These are phyloP conservation scores for Epichloe scottii DNA, from an alignment of 2,329 filamentous ascomycete species.

Conservation along the genomic window DNA sequence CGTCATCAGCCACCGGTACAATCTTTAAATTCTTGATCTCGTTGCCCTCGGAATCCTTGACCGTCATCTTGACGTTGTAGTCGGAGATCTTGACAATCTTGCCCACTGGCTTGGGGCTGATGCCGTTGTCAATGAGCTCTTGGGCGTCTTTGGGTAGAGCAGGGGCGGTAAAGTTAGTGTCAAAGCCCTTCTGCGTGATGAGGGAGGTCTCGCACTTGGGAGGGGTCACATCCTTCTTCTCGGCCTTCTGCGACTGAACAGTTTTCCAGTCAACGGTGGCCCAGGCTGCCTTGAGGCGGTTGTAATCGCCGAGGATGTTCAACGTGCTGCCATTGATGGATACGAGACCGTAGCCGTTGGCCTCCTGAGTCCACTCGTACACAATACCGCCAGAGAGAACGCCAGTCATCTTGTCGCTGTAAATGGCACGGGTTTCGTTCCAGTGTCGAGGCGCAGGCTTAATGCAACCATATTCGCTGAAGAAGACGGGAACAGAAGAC, in stretches of 20 bases:
- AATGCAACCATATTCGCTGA: constrained; percentile 75
- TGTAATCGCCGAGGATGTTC: constrained; percentile 51
- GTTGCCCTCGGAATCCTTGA: constrained; percentile 29
- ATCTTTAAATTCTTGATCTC: constrained; percentile 34
- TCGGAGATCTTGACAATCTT: constrained; percentile 57
- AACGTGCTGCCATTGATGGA: constrained; percentile 45
- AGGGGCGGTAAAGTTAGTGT: constrained; percentile 68
- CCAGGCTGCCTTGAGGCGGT: constrained; percentile 65
- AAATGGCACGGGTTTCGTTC: constrained; percentile 62
- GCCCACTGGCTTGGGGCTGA: constrained; percentile 50
- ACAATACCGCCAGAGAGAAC: constrained; percentile 66
- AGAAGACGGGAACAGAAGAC: constrained; percentile 64
- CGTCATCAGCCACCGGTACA: constrained; percentile 29
- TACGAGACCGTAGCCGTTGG: constrained; percentile 54
- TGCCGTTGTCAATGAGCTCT: constrained; percentile 64
- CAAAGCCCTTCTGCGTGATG: constrained; percentile 57
- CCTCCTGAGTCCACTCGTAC: constrained; percentile 68
- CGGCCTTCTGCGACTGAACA: constrained; percentile 50
- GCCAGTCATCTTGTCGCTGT: constrained; percentile 54
- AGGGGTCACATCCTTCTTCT: constrained; percentile 34
- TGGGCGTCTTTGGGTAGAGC: constrained; percentile 52
- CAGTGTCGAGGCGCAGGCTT: constrained; percentile 57
- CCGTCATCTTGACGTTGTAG: constrained; percentile 40
- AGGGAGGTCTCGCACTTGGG: constrained; percentile 54
- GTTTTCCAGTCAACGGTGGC: constrained; percentile 57